A percentile compares a stretch with the other conserved stretches of the same genome.
phyloP scores from a whole-genome alignment of 2,329 filamentous ascomycete genomes.

The Calonectria naviculata region DNA sequence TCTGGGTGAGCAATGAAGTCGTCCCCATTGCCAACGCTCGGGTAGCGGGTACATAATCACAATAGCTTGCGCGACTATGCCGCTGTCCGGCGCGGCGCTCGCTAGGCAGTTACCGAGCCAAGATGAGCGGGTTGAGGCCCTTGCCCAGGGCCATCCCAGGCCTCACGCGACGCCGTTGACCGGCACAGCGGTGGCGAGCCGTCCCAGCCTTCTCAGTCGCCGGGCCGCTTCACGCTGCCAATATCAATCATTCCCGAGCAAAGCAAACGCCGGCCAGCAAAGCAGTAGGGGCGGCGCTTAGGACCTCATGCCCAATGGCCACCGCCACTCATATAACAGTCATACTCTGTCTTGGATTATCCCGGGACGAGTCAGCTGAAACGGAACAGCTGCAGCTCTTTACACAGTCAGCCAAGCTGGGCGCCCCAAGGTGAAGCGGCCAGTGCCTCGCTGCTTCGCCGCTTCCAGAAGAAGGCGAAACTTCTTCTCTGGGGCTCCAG shows the following conservation, averaged over 20 bases:
- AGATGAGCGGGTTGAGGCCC: not conserved
- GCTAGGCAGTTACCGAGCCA: slow-evolving; percentile 14
- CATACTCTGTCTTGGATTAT: not conserved
- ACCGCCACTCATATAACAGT: not conserved
- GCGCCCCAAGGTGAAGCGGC: not conserved
- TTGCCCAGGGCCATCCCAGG: not conserved
- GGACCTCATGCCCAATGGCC: not conserved
- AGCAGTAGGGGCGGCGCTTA: not conserved
- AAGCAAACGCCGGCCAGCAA: not conserved
- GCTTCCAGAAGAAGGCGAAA: slow-evolving; percentile 24
- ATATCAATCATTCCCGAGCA: not conserved
- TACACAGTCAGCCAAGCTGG: not conserved
- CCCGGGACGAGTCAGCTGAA: not conserved
- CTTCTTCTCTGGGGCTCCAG: slow-evolving; percentile 2
- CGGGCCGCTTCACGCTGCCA: not conserved
- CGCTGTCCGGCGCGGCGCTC: not conserved
- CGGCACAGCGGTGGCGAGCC: slow-evolving; percentile 2
- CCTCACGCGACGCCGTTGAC: slow-evolving; percentile 9
- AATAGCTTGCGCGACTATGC: not conserved
- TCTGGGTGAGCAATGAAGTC: slow-evolving; percentile 24
- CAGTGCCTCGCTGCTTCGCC: not conserved
- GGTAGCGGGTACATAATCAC: not conserved
- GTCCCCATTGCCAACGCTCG: slow-evolving; percentile 26
- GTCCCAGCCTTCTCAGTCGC: not conserved
- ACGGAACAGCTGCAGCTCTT: not conserved